phyloP scores from a whole-genome alignment of 2,329 filamentous ascomycete genomes.

The Ophiostoma piceae region DNA sequence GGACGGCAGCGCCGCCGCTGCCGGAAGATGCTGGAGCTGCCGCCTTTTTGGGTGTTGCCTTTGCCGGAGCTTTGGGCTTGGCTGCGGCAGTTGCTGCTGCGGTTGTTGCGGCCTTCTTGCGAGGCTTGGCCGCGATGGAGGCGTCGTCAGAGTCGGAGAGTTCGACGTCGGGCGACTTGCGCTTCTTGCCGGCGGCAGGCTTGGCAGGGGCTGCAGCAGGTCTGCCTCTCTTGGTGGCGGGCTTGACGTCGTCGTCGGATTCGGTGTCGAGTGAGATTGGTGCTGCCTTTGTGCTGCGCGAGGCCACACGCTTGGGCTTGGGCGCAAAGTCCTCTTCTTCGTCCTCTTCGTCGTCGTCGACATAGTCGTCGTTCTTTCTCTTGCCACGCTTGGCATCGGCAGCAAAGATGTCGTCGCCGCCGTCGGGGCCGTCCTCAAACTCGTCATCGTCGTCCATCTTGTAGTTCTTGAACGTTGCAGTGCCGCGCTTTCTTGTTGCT shows the following conservation, averaged over 20 bases:
- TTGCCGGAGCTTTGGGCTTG: conserved; percentile 52
- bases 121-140: conserved; percentile 40
- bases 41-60: conserved; percentile 20
- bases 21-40: conserved; percentile 32
- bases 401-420: conserved; percentile 79
- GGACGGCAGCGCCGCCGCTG: conserved; percentile 58
- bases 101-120: conserved; percentile 53
- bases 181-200: conserved; percentile 42
- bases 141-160: conserved; percentile 54
- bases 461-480: conserved; percentile 40
- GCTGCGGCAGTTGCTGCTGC: conserved; percentile 22
- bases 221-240: conserved; percentile 35
- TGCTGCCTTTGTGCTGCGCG: conserved; percentile 38
- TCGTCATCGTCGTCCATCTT: conserved; percentile 48
- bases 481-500: conserved; percentile 37
- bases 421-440: conserved; percentile 62
- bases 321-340: conserved; percentile 65
- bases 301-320: conserved; percentile 53
- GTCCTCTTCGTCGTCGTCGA: conserved; percentile 52
- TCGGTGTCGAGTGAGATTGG: conserved; percentile 34
- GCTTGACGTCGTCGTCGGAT: conserved; percentile 33
- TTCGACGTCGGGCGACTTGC: conserved; percentile 52
- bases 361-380: conserved; percentile 67
- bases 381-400: conserved; percentile 63
- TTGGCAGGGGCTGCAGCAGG: conserved; percentile 9